A percentile compares a stretch with the other conserved stretches of the same genome.
phyloP scores from a whole-genome alignment of 23 red algal genomes.

The Agarophyton chilense region DNA sequence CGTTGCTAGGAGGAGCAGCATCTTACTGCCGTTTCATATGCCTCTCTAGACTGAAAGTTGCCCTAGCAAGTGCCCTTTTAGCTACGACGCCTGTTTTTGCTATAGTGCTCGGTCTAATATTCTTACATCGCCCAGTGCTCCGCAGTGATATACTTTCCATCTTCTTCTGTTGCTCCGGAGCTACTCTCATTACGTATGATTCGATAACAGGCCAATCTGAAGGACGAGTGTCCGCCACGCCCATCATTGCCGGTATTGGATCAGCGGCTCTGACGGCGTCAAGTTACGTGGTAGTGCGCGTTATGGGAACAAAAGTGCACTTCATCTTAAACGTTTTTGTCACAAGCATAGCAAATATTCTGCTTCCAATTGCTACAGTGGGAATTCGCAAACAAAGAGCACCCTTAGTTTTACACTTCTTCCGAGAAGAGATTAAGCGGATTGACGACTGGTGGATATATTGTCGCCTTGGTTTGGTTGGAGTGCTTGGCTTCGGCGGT shows the following conservation, averaged over 20 bases:
- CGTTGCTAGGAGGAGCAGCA: not conserved
- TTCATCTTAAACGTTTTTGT: conserved; percentile 39
- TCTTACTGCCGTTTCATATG: not conserved
- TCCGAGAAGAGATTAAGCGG: conserved; percentile 1
- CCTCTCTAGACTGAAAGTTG: conserved; percentile 1
- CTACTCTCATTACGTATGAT: not conserved
- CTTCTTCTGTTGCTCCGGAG: not conserved
- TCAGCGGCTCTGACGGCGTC: conserved; percentile 18
- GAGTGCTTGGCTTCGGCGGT: not conserved
- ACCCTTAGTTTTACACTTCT: not conserved
- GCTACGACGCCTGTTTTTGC: conserved; percentile 2
- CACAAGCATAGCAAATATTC: not conserved
- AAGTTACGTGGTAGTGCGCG: conserved; percentile 31
- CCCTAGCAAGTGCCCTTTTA: not conserved
- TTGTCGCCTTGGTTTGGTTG: not conserved
- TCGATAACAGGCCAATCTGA: not conserved
- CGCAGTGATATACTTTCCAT: not conserved
- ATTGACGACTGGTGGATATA: not conserved
- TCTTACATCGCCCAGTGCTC: not conserved
- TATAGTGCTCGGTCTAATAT: not conserved
- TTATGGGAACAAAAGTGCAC: conserved; percentile 24
- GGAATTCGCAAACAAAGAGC: not conserved
- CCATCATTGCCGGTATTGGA: not conserved
- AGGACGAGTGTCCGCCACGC: not conserved
- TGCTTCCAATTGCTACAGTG: conserved; percentile 18